Base-by-base conservation (phyloP, 208 protist species). In the Wallacemonas sp. region DNA sequence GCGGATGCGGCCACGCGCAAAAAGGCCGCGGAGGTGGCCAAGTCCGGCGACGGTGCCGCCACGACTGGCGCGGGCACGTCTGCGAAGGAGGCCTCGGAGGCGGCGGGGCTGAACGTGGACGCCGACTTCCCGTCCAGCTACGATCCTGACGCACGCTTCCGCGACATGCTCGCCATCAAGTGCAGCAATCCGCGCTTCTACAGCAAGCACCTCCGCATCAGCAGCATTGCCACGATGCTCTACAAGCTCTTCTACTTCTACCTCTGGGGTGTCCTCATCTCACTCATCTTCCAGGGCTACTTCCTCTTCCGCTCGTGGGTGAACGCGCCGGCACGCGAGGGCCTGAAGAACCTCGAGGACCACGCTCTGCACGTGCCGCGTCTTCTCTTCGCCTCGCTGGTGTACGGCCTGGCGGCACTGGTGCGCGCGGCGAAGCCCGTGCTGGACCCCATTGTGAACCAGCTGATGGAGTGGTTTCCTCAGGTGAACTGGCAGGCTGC, bases 191-290 rank as follows among this genome's bases (percentile, higher is more conserved):
- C 81, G n/a, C 70, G 78, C 44, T 93, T 95, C 76, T 78, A 81
- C 69, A 67, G 55, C 45, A 84, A 84, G 25, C 76, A 85, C n/a
- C 76, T 95, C 11, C 87, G 87, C 16, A 32, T 95, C 16, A 87
- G 73, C 61, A 76, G 67, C 18, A 10, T 90, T 4, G 45, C 55
- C 14, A 95, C 90, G 4, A n/a, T 82, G 0, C 8, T 78, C 18
- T 95, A 95, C 82, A 93, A 92, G 72, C 65, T 64, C 32, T 61
- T 92, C 23, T 95, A 95, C 66, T 93, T 90, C 59, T 95, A 93
- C 67, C 71, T 93, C 22, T 95, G 90, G 85, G 84, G 76, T 1
- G 76, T 95, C 44, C 57, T 84, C 20, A 67, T 95, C 20, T 91
- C 84, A 18, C 57, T 93, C 26, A 76, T 93, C 29, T 70, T 87